Conservation (phyloP, 305 asterid species). For the Ajuga reptans region DNA sequence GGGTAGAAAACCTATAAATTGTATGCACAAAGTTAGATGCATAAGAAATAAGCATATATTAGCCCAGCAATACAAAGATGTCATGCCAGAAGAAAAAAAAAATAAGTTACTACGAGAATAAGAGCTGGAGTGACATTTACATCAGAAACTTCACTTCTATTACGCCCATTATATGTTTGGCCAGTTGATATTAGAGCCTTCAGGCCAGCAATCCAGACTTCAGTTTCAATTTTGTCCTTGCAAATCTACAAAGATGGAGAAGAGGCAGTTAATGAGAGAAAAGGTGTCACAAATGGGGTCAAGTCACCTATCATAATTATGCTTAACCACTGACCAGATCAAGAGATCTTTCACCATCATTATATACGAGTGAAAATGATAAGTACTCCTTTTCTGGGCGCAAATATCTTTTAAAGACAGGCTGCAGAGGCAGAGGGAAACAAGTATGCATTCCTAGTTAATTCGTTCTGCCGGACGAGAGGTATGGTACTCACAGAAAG, state of each 20-base stretch:
- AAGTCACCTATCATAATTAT: neutral
- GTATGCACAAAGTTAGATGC: neutral
- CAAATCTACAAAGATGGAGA: slow-evolving; percentile 45
- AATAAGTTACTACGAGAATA: neutral
- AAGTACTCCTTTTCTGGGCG: slow-evolving; percentile 94
- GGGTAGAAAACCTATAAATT: neutral
- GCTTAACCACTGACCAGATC: slow-evolving; percentile 65
- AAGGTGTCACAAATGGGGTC: neutral
- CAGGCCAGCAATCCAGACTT: slow-evolving; percentile 75
- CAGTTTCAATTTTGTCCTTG: slow-evolving; percentile 74
- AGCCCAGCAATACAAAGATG: slow-evolving; percentile 1
- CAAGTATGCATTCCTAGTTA: neutral
- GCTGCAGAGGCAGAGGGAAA: slow-evolving; percentile 26
- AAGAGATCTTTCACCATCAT: slow-evolving; percentile 81
- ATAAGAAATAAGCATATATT: neutral
- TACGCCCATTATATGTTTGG: slow-evolving; percentile 43
- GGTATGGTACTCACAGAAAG: slow-evolving; percentile 10
- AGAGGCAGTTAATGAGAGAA: slow-evolving; percentile 5
- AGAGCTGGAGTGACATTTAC: slow-evolving; percentile 29
- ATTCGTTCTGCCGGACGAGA: neutral
- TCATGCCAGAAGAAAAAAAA: neutral
- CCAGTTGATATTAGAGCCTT: slow-evolving; percentile 49
- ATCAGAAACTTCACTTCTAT: slow-evolving; percentile 58
- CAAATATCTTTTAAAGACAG: slow-evolving; percentile 72
- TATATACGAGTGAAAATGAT: slow-evolving; percentile 83